Evolutionary conservation across 2,329 filamentous ascomycete species (phyloP), one percentile per base, ranked within the genome.

Genomic region (Fusarium heterosporum): DNA sequence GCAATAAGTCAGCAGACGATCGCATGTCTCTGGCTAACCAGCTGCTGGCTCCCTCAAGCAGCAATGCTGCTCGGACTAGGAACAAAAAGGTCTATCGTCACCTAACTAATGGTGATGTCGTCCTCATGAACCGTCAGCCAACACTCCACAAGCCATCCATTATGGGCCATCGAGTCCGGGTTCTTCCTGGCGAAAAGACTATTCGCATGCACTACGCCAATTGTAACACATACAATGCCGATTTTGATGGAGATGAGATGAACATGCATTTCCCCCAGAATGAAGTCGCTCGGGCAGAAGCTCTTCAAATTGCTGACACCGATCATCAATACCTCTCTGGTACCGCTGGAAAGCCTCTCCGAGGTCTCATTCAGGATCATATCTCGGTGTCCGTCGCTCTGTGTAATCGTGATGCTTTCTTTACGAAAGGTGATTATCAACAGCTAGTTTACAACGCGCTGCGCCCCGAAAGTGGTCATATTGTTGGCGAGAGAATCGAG

Each of bases 231-330:
- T 99, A 99, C 84, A 99, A 99, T 73, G 96, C 96, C 30, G 96
- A 99, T 84, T 99, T 99, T 75, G 96, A 99, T 75, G 96, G 96
- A 78, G 96, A 99, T 76, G 96, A 99, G 79, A 99, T 99, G 96
- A 99, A 99, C 78, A 96, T 99, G 94, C 96, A 99, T 80, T 98
- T 99, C 75, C 96, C 96, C 2, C 96, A 99, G 73, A 98, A 97
- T 71, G 96, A 98, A 76, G 85, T 98, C 68, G 96, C 96, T 16
- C 87, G 96, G 71, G 92, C 95, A 3, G 96, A 99, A 80, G 96
- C 96, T 3, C 86, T 97, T 70, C 92, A 93, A 70, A 90, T 99
- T 73, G 96, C 96, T 36, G 95, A 98, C 76, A 97, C 96, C 4
- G 95, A 99, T 76, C 94, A 97, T 75, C 96, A 99, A 74, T 99